Base-by-base conservation (phyloP, 1,284 basidiomycete species). In the Irpex lacteus region DNA sequence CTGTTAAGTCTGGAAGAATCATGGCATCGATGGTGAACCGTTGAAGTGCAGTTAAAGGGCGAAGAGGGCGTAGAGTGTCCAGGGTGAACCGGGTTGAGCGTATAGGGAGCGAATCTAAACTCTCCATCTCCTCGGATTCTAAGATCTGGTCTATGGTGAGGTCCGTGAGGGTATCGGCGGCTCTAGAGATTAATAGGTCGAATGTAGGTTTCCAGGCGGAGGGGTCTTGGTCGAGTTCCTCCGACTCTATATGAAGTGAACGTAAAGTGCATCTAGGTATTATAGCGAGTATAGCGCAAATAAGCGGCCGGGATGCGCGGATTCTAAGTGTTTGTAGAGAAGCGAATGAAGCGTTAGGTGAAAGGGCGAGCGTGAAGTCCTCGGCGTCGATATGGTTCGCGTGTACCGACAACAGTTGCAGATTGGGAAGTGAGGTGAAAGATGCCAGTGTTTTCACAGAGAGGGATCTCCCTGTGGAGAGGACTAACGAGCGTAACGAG, bases 351-450 rank as follows among this genome's bases (percentile, higher is more conserved):
- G 59, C 54, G n/a, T 37, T 44, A 21, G 62, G 40, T 56, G 68
- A 53, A 8, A 76, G 63, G 18, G 72, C 66, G 6, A 71, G 66
- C 13, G 68, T 66, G 50, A 82, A 69, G 15, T 73, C 72, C 18
- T 78, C 72, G 15, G 70, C 61, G 55, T 77, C 75, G 60, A 85
- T 70, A 69, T 77, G 78, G 32, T 77, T 76, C 3, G 81, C 80
- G 65, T 87, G 85, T 15, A 87, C 65, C 63, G 82, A 77, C 52
- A 88, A 76, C 57, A 82, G 74, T 50, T 69, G 67, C 58, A 88
- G 78, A 47, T 63, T 59, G 2, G 80, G 80, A 52, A 87, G 80
- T 2, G 67, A 64, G 8, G 79, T 75, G 55, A 86, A 71, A 2
- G 79, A 76, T 47, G 75, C 70, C 38, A 88, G 68, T 5, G 80